A percentile compares a stretch with the other conserved stretches of the same genome.
Conservation (phyloP, 495 filamentous ascomycete species). For the Xeromyces bisporus region DNA sequence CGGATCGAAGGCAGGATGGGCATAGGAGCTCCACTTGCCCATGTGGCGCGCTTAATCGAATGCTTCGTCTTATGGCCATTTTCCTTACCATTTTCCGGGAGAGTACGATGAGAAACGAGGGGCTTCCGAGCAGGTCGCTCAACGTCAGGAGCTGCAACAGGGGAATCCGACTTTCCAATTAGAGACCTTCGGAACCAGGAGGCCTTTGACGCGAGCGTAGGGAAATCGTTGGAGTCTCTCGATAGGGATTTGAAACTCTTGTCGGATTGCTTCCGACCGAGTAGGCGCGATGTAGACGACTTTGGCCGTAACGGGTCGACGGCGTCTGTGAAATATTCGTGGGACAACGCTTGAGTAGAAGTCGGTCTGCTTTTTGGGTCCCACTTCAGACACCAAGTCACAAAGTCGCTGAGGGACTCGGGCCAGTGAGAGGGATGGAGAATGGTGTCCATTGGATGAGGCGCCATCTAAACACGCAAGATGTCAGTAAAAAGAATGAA, state of each 20-base stretch:
- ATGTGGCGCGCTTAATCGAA: slow-evolving; percentile 62
- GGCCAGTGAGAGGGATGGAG: slow-evolving; percentile 87
- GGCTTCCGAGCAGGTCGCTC: slow-evolving; percentile 24
- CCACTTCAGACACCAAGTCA: slow-evolving; percentile 99
- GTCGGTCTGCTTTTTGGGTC: slow-evolving; percentile 89
- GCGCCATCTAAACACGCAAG: slow-evolving; percentile 70
- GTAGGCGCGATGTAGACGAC: slow-evolving; percentile 66
- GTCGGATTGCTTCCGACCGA: slow-evolving; percentile 79
- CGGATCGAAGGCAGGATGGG: slow-evolving; percentile 92
- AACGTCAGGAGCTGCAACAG: slow-evolving; percentile 26
- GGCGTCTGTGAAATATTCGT: slow-evolving; percentile 94
- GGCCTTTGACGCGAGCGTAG: slow-evolving; percentile 58
- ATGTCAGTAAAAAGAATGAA: slow-evolving; percentile 5
- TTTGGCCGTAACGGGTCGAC: slow-evolving; percentile 86
- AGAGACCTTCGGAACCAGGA: slow-evolving; percentile 95
- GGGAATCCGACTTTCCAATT: slow-evolving; percentile 49
- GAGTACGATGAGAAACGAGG: slow-evolving; percentile 36
- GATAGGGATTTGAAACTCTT: slow-evolving; percentile 40
- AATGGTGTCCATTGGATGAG: slow-evolving; percentile 90
- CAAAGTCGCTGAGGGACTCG: slow-evolving; percentile 68
- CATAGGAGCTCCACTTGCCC: slow-evolving; percentile 88
- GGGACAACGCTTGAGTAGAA: slow-evolving; percentile 78
- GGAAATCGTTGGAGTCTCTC: slow-evolving; percentile 50
- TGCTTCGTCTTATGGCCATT: slow-evolving; percentile 40
- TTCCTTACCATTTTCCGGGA: slow-evolving; percentile 17